Conservation (phyloP, 495 filamentous ascomycete genomes). For the Evernia prunastri region DNA sequence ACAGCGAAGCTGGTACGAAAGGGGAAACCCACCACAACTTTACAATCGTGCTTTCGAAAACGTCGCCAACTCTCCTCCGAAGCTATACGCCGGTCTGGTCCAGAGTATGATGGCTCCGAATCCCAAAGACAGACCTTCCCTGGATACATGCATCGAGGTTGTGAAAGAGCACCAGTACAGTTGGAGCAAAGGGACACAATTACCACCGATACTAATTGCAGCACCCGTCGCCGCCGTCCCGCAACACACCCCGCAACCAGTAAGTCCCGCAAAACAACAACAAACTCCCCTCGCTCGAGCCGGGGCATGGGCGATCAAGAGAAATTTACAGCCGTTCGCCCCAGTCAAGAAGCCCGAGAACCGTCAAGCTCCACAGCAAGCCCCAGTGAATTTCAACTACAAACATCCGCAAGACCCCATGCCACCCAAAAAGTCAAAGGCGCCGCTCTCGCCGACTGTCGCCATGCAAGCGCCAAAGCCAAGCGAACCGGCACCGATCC, state of each 20-base stretch:
- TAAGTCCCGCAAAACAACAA: not conserved
- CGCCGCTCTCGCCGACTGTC: not conserved
- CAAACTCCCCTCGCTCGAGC: not conserved
- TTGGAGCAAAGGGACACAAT: not conserved
- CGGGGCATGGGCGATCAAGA: not conserved
- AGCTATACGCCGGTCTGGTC: not conserved
- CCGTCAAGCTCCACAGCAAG: not conserved
- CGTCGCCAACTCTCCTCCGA: not conserved
- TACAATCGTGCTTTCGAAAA: not conserved
- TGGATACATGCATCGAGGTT: not conserved
- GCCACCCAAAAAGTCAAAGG: not conserved
- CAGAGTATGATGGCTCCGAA: not conserved
- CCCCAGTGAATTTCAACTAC: not conserved
- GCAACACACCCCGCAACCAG: not conserved
- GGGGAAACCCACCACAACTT: too few species aligned
- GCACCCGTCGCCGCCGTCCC: not conserved
- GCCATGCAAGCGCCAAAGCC: not conserved
- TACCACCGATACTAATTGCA: not conserved
- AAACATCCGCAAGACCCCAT: not conserved
- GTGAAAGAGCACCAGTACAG: not conserved
- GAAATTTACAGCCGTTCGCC: accelerated
- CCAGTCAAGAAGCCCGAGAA: not conserved
- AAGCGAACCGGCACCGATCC: not conserved
- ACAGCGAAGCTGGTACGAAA: too few species aligned
- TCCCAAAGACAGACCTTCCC: not conserved